Base-by-base conservation (phyloP, 2,329 filamentous ascomycete species). In the Coniochaeta sp. region DNA sequence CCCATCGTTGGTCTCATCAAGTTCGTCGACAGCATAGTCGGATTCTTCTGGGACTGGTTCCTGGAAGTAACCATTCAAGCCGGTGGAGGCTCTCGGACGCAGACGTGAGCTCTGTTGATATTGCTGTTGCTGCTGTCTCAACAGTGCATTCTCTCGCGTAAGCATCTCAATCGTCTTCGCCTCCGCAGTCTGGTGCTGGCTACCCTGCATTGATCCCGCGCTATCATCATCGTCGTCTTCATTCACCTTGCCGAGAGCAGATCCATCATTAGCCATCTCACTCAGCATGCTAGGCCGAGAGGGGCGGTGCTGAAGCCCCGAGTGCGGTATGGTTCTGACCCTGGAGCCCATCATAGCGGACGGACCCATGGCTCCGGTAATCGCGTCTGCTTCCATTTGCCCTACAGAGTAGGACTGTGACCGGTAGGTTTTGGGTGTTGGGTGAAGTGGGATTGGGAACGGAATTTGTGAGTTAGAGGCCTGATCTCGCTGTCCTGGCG, bases 381-480 rank as follows among this genome's bases (percentile, higher is more conserved):
- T 68, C 16, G 75, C 75, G 61, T 93, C 90, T 1, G 87, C 83
- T 59, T 96, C 92, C 62, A 92, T 79, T 71, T 97, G 93, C 5
- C 93, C 93, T 56, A 96, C 93, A 0, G 93, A 98, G 73, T 98
- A 98, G 5, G 95, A 98, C 73, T 97, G 91, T 6, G 95, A 99
- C 50, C 95, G 88, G 68, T 96, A 95, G 1, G 91, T 92, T 74
- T 98, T 98, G 1, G 90, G 90, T 0, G 91, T 95, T 0, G 93
- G 92, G 64, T 96, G 90, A 22, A 96, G 80, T 4, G 92, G 92
- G 65, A 96, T 96, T 7, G 90, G 83, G 68, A 96, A 96, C 1
- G 91, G 90, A 59, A 96, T 89, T 64, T 93, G 86, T 66, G 80
- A 74, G 63, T 83, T 87, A 47, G 78, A 77, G 36, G 73, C 81